A percentile compares a stretch with the other conserved stretches of the same genome.
These are phyloP conservation scores for Phytophthora europaea DNA, from an alignment of 352 stramenopile species.

Conservation along the genomic window DNA sequence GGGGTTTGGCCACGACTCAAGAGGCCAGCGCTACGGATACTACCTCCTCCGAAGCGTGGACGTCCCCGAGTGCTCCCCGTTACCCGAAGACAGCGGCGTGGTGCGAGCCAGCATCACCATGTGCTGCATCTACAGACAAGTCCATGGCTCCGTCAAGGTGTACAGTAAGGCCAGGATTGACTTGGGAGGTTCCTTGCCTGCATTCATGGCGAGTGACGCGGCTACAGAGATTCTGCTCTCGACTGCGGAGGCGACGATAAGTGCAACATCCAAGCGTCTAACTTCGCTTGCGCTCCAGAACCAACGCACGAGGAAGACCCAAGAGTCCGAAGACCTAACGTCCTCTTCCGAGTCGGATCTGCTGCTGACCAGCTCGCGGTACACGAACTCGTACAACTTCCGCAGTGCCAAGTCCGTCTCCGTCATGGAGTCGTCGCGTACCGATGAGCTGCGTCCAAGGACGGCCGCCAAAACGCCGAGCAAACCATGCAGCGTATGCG, in stretches of 20 bases:
- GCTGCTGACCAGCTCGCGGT: constrained; percentile 25
- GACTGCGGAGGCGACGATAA: constrained; percentile 45
- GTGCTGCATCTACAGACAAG: constrained; percentile 76
- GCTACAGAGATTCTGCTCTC: constrained; percentile 55
- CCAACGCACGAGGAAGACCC: constrained; percentile 3
- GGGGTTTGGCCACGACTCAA: constrained; percentile 47
- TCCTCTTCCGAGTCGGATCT: constrained; percentile 36
- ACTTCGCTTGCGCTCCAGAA: constrained; percentile 33
- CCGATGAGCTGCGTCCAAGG: background rate
- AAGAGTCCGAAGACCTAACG: constrained; percentile 27
- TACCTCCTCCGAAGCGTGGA: constrained; percentile 70
- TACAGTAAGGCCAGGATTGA: constrained; percentile 72
- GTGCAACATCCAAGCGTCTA: constrained; percentile 58
- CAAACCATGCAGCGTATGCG: constrained; percentile 38
- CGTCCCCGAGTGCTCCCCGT: constrained; percentile 52
- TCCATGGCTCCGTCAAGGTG: constrained; percentile 49
- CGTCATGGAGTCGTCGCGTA: constrained; percentile 2
- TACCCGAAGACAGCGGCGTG: constrained; percentile 54
- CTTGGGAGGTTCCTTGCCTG: constrained; percentile 53
- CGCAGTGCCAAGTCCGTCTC: constrained; percentile 33
- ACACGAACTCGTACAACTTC: constrained; percentile 29
- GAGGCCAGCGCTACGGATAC: constrained; percentile 58
- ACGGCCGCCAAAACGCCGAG: constrained; percentile 22
- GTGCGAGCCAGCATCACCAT: constrained; percentile 61
- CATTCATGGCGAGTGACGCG: constrained; percentile 58